phyloP scores from a whole-genome alignment of 2,329 filamentous ascomycete species.

The Rutstroemia sp. region DNA sequence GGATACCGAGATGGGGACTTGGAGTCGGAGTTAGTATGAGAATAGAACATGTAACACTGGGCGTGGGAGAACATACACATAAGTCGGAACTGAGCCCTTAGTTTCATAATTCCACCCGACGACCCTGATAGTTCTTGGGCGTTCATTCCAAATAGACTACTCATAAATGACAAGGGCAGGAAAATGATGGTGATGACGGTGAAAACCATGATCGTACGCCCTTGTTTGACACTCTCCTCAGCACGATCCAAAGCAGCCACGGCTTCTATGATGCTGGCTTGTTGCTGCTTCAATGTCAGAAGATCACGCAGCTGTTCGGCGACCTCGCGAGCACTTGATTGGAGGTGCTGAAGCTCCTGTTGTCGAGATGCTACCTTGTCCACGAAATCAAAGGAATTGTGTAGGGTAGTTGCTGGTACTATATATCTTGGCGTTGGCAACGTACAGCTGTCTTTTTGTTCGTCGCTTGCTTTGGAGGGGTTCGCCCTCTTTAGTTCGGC shows the following conservation, averaged over 20 bases:
- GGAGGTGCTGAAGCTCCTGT: neutral
- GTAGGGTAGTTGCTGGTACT: neutral
- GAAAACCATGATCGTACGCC: slow-evolving; percentile 1
- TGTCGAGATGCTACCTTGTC: neutral
- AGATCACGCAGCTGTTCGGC: slow-evolving; percentile 27
- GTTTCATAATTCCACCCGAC: neutral
- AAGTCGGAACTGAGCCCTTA: neutral
- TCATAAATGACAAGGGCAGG: neutral
- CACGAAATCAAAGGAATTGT: neutral
- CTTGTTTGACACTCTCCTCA: neutral
- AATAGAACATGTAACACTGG: no score
- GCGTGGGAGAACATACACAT: neutral
- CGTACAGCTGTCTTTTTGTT: neutral
- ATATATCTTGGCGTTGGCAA: neutral
- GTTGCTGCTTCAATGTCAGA: slow-evolving; percentile 39
- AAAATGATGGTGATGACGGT: slow-evolving; percentile 4
- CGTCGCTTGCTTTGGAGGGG: no score
- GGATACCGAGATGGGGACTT: no score
- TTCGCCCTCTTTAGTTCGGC: neutral
- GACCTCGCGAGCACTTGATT: neutral
- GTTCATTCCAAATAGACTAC: slow-evolving; percentile 7
- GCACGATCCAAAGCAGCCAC: neutral
- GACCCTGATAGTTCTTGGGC: neutral
- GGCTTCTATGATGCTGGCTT: slow-evolving; percentile 38
- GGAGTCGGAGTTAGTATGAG: no score